A percentile compares a stretch with the other conserved stretches of the same genome.
Evolutionary conservation across 2,329 filamentous ascomycete species (phyloP).

Genomic region (Colletotrichum nymphaeae): DNA sequence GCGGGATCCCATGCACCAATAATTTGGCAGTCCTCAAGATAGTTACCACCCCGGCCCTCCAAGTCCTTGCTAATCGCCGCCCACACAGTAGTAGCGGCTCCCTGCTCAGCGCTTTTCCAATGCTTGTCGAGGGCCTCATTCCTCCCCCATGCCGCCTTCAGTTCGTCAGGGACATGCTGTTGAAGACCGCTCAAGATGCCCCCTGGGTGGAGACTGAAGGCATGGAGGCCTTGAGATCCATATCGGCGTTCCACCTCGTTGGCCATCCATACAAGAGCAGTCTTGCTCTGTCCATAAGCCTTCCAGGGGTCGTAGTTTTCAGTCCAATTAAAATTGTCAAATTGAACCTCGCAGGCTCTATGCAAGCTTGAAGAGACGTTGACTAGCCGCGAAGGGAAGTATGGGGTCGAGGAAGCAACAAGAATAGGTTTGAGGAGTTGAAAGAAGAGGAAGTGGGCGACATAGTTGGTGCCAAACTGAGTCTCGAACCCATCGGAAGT

Average conservation of each 20-base stretch:
- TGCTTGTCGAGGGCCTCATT: background rate
- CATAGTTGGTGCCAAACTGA: no score
- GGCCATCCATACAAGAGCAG: slow-evolving; percentile 61
- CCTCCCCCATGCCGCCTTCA: background rate
- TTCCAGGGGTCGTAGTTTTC: slow-evolving; percentile 43
- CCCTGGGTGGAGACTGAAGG: slow-evolving; percentile 55
- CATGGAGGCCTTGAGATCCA: slow-evolving; percentile 51
- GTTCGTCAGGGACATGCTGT: background rate
- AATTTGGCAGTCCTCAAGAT: slow-evolving; percentile 38
- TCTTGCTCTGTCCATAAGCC: slow-evolving; percentile 61
- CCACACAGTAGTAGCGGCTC: slow-evolving; percentile 54
- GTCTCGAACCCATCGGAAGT: no score
- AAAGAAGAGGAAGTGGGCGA: no score
- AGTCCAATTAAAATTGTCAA: no score
- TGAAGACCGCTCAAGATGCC: slow-evolving; percentile 42
- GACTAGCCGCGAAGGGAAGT: no score
- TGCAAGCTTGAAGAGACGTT: no score
- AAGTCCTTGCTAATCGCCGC: slow-evolving; percentile 49
- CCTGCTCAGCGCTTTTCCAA: slow-evolving; percentile 46
- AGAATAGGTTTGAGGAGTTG: no score
- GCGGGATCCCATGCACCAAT: background rate
- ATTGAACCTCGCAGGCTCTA: no score
- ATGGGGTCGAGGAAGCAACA: no score
- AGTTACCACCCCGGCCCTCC: slow-evolving; percentile 53
- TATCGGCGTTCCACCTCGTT: slow-evolving; percentile 24